Conservation (phyloP, 2,329 filamentous ascomycete species). For the Hymenoscyphus fructigenus region DNA sequence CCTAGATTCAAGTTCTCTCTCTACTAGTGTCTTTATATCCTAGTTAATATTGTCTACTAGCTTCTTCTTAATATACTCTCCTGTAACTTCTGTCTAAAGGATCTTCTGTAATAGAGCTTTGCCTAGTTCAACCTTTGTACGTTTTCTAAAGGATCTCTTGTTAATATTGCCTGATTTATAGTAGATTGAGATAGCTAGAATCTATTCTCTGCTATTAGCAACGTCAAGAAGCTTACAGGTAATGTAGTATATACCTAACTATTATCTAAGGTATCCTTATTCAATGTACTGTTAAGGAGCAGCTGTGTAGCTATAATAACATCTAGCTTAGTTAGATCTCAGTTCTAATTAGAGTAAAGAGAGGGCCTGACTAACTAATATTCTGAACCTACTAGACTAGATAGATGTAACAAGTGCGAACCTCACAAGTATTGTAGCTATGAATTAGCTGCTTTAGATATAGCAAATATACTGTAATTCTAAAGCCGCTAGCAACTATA, state of each 20-base stretch:
- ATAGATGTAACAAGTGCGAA: conserved; percentile 34
- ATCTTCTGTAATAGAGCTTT: conserved; percentile 19
- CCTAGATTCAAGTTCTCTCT: neutral
- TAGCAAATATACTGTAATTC: conserved; percentile 37
- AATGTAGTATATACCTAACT: conserved; percentile 10
- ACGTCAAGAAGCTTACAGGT: conserved; percentile 11
- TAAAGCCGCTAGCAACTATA: conserved; percentile 39
- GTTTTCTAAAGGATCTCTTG: conserved; percentile 20
- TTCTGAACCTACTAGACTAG: conserved; percentile 19
- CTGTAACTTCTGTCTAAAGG: conserved; percentile 15
- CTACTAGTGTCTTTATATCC: neutral
- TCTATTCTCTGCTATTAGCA: conserved; percentile 60
- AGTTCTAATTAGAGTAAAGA: neutral
- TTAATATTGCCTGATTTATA: conserved; percentile 14
- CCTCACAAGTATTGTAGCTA: conserved; percentile 36
- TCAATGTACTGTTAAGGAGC: conserved; percentile 17
- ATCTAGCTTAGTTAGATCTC: conserved; percentile 10
- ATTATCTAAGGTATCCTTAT: conserved; percentile 17
- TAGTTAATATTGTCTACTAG: conserved; percentile 9
- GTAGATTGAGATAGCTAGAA: conserved; percentile 55
- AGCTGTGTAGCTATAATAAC: conserved; percentile 10
- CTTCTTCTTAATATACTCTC: conserved; percentile 21
- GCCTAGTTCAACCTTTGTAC: conserved; percentile 16
- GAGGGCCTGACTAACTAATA: neutral
- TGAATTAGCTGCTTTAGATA: conserved; percentile 41